Base-by-base conservation (phyloP, 2,329 filamentous ascomycete genomes). In the Penicillium sp. region DNA sequence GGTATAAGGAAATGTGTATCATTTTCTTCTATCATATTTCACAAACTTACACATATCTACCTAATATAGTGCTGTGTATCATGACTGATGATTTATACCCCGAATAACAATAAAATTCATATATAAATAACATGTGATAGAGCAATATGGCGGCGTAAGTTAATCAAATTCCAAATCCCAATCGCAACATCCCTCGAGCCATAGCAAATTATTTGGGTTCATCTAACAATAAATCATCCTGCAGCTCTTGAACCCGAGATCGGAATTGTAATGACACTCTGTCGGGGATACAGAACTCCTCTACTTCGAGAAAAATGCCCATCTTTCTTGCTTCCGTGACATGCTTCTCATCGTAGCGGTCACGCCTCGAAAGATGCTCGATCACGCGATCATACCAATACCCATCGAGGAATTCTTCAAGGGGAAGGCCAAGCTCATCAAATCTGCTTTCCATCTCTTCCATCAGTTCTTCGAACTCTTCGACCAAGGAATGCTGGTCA, bases 341-440 rank as follows among this genome's bases (percentile, higher is more conserved):
- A 35, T 62, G 50, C 5, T 49, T 19, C 45, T 58, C 40, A 29
- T 63, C 52, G 38, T 57, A 58, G 2, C 15, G 41, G n/a, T 58
- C 59, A 12, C 31, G 46, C 13, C 21, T 49, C 2, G 33, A 58
- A 1, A 62, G 42, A 42, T 50, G 37, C 6, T 49, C 49, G 13
- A 54, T 38, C 4, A 62, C 47, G 19, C 35, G 48, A 4, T 35
- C 19, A 35, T 59, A 50, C 60, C 55, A 60, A 15, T 33, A 33
- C 2, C 50, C 38, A 29, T 55, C 31, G 23, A 60, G 23, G 31
- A 64, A 62, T 6, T 59, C 55, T 6, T 55, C 35, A 7, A 64
- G 43, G 3, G 57, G 43, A 23, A 59, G 21, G 4, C 29, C 25
- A 3, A 50, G 12, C 27, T 54, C 40, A 8, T 41, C 50, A 15